Percentiles rank a stretch among this genome's conserved stretches.
phyloP scores from a whole-genome alignment of 768 basidiomycete species.

The Clavaria fumosa region DNA sequence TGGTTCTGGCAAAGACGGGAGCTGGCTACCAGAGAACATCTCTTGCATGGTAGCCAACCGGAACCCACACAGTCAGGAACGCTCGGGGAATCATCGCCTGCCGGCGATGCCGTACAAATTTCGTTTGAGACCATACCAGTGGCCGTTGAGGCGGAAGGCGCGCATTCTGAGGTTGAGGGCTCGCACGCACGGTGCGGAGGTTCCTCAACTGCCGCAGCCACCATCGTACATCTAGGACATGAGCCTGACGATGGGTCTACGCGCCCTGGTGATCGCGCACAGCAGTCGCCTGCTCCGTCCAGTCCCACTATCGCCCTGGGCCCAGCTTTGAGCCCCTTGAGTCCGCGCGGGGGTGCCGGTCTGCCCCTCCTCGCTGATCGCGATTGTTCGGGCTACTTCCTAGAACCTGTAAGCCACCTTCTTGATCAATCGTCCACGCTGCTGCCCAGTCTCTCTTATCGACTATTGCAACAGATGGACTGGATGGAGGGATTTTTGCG shows the following conservation, averaged over 20 bases:
- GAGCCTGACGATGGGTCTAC: no score
- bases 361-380: conserved; percentile 61
- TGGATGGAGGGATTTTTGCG: conserved; percentile 89
- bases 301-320: no score
- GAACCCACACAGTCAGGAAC: conserved; percentile 41
- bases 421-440: not conserved
- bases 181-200: no score
- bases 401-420: conserved; percentile 64
- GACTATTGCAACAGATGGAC: conserved; percentile 72
- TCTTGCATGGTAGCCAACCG: conserved; percentile 79
- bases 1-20: conserved; percentile 53
- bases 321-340: not conserved
- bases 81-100: conserved; percentile 11
- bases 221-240: no score
- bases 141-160: no score
- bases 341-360: conserved; percentile 16
- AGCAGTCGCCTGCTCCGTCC: no score
- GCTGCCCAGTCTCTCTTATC: not conserved
- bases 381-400: conserved; percentile 92
- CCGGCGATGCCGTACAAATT: no score
- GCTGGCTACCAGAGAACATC: conserved; percentile 81
- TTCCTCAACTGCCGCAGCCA: no score
- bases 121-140: no score
- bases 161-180: no score
- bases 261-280: no score